Evolutionary conservation across 75 land plant species (phyloP), one percentile per base, ranked within the genome.

Genomic region (Isoetes taiwanensis): DNA sequence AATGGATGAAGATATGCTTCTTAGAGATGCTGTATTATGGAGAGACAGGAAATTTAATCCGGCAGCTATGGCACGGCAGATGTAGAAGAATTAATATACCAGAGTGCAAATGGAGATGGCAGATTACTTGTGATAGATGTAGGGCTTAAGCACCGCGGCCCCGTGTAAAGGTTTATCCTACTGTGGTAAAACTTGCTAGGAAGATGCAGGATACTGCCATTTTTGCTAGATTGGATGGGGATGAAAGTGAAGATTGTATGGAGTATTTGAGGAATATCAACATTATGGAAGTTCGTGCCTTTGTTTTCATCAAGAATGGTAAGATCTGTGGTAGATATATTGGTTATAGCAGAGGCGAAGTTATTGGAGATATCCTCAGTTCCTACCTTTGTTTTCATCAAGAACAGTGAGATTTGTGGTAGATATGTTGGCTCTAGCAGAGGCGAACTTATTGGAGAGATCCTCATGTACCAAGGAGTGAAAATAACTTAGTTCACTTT

Each of bases 141-240:
- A 19, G 97, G 97, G 31, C 74, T 91, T 61, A 91, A 91, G 79
- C 80, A 87, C 50, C 87, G 97, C 41, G 97, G 97, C 30, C 97
- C 2, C 87, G 97, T 64, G 97, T 91, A 50, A 87, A 91, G 78
- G 88, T 91, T 21, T 91, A 91, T 54, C 97, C 97, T 14, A 83
- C 89, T 57, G 81, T 91, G 67, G 26, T 91, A 10, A 91, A 79
- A 78, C 81, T 91, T 40, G 86, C 95, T 6, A 76, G 62, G 66
- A 73, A 71, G 71, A 91, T 91, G 97, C 61, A 56, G 34, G 94
- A 81, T 8, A 65, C 71, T 2, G 80, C 80, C 41, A 82, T 82
- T 31, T 91, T 91, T 46, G 97, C 95, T 0, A 72, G 97, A 48
- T 81, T 91, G 78, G 79, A 91, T 57, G 97, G 97, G 3, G 97